Evolutionary conservation across 2,329 filamentous ascomycete genomes (phyloP).

Genomic region (Cordyceps fumosorosea): DNA sequence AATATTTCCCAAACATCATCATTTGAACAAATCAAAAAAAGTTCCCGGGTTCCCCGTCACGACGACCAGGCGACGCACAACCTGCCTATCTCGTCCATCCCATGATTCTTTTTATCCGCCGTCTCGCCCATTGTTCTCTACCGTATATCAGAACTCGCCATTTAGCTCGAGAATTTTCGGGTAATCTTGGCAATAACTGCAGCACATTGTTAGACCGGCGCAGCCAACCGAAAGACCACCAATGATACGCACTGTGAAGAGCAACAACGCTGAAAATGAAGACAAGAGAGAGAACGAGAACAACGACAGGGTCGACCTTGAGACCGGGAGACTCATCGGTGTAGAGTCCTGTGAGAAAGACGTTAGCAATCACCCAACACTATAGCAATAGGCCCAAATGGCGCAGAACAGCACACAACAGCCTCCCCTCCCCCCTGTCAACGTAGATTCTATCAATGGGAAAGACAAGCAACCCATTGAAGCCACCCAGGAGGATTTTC

Average conservation of each 20-base stretch:
- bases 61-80: not conserved
- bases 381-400: not conserved
- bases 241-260: slow-evolving; percentile 71
- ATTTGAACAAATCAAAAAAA: not conserved
- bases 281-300: slow-evolving; percentile 89
- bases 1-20: not conserved
- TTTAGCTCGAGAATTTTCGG: slow-evolving; percentile 69
- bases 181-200: slow-evolving; percentile 93
- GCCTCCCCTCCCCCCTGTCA: not conserved
- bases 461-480: not conserved
- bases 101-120: not conserved
- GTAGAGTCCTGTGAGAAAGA: slow-evolving; percentile 65
- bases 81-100: not conserved
- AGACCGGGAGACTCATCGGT: slow-evolving; percentile 96
- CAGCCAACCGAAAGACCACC: not conserved
- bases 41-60: not conserved
- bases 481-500: not conserved
- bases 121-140: not conserved
- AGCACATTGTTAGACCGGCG: slow-evolving; percentile 13
- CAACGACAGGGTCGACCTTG: slow-evolving; percentile 96
- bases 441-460: not conserved
- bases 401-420: not conserved
- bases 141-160: slow-evolving; percentile 11
- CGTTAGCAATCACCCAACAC: slow-evolving; percentile 21
- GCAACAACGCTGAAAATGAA: slow-evolving; percentile 99